phyloP scores from a whole-genome alignment of 1,139 yeast species.

The Tardiomyces depauwii region DNA sequence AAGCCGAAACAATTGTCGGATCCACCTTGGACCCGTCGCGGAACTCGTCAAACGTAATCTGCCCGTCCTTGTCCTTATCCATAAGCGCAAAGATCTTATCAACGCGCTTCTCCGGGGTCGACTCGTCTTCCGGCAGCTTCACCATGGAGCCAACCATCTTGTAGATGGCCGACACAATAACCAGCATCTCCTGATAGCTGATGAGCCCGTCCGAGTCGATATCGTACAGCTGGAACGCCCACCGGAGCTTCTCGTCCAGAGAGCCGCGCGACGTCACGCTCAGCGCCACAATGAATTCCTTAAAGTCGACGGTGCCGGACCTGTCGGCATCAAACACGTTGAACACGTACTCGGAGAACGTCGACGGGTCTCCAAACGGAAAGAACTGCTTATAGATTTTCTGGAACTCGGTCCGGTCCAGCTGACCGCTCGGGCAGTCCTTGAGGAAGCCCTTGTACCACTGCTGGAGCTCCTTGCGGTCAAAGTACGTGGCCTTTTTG shows the following conservation, averaged over 20 bases:
- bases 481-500: slow-evolving; percentile 82
- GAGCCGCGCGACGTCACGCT: slow-evolving; percentile 86
- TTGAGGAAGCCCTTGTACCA: slow-evolving; percentile 95
- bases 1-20: slow-evolving; percentile 69
- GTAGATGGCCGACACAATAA: slow-evolving; percentile 74
- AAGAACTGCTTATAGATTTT: slow-evolving; percentile 92
- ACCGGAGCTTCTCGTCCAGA: slow-evolving; percentile 71
- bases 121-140: slow-evolving; percentile 79
- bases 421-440: slow-evolving; percentile 88
- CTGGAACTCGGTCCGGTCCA: slow-evolving; percentile 78
- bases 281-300: slow-evolving; percentile 82
- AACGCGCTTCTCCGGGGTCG: slow-evolving; percentile 82
- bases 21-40: slow-evolving; percentile 71
- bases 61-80: slow-evolving; percentile 60
- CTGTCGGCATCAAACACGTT: slow-evolving; percentile 79
- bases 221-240: slow-evolving; percentile 80
- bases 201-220: slow-evolving; percentile 67
- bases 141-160: slow-evolving; percentile 97
- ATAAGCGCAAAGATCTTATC: slow-evolving; percentile 65
- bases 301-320: slow-evolving; percentile 78
- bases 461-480: slow-evolving; percentile 87
- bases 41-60: slow-evolving; percentile 71
- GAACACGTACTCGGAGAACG: slow-evolving; percentile 81
- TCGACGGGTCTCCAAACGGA: slow-evolving; percentile 96
- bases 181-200: slow-evolving; percentile 64